These are phyloP conservation scores for Neofusicoccum ribis DNA, from an alignment of 2,329 filamentous ascomycete genomes.

Conservation along the genomic window DNA sequence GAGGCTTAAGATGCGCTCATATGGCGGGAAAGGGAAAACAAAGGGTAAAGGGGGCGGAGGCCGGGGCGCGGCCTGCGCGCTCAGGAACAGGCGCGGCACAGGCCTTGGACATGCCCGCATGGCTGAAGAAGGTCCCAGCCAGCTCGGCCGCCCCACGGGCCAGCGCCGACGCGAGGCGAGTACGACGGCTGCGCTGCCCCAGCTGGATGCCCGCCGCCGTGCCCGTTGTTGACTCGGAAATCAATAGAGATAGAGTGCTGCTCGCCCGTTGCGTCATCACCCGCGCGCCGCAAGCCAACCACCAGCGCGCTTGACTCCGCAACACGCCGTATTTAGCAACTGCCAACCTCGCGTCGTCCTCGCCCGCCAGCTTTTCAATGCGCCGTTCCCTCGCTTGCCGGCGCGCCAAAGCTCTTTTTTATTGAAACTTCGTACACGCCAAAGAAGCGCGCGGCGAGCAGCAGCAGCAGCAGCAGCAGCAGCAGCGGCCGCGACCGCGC, in stretches of 20 bases:
- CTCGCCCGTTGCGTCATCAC: constrained; percentile 1
- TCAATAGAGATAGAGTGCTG: background rate
- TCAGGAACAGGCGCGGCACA: background rate
- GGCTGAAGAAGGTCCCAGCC: too few species aligned
- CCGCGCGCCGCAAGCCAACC: background rate
- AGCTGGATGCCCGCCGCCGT: background rate
- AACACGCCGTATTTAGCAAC: background rate
- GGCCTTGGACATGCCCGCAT: too few species aligned
- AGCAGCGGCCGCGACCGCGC: background rate
- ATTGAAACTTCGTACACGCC: background rate
- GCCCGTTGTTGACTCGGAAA: background rate
- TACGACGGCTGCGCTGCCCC: background rate
- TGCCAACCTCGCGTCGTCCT: background rate
- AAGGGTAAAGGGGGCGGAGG: background rate
- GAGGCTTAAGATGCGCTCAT: constrained; percentile 16
- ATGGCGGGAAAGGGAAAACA: background rate
- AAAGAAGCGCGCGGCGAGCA: background rate
- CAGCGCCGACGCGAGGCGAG: background rate
- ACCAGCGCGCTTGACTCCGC: background rate
- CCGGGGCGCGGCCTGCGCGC: background rate
- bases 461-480: background rate
- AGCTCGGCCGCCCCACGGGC: too few species aligned
- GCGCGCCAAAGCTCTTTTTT: background rate
- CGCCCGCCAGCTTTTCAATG: background rate
- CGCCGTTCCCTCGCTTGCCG: constrained; percentile 1